A percentile compares a stretch with the other conserved stretches of the same genome.
Evolutionary conservation across 306 rosid genomes (phyloP).

Genomic region (Senna siamea): DNA sequence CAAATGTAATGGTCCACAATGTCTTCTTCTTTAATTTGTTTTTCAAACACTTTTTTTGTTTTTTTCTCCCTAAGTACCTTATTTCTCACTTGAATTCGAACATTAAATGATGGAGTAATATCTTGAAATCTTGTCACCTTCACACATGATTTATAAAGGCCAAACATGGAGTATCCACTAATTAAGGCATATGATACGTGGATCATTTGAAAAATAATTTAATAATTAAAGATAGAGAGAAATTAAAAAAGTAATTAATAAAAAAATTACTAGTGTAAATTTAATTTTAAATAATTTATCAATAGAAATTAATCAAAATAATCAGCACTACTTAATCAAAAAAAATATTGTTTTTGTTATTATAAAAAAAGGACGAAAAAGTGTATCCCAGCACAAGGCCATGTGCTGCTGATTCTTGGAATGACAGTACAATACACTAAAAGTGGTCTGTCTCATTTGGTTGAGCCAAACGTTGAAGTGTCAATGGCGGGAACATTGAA

Average conservation of each 20-base stretch:
- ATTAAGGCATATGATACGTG: constrained; percentile 48
- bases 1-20: constrained; percentile 23
- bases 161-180: constrained; percentile 39
- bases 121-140: constrained; percentile 26
- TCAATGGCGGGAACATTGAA: not conserved
- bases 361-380: too few species aligned
- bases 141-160: constrained; percentile 24
- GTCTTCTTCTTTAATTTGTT: not conserved
- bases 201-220: too few species aligned
- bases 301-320: too few species aligned
- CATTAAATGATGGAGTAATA: constrained; percentile 34
- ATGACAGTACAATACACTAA: constrained; percentile 29
- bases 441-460: constrained; percentile 43
- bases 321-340: too few species aligned
- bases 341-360: too few species aligned
- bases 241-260: too few species aligned
- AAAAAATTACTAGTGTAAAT: too few species aligned
- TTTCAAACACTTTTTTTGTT: not conserved
- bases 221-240: too few species aligned
- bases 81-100: constrained; percentile 37
- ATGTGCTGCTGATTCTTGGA: constrained; percentile 53
- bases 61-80: not conserved
- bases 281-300: too few species aligned
- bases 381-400: constrained; percentile 44
- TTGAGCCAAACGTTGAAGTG: constrained; percentile 32